These are phyloP conservation scores for Phellinidium pouzarii DNA, from an alignment of 1,284 basidiomycete species.

Conservation along the genomic window DNA sequence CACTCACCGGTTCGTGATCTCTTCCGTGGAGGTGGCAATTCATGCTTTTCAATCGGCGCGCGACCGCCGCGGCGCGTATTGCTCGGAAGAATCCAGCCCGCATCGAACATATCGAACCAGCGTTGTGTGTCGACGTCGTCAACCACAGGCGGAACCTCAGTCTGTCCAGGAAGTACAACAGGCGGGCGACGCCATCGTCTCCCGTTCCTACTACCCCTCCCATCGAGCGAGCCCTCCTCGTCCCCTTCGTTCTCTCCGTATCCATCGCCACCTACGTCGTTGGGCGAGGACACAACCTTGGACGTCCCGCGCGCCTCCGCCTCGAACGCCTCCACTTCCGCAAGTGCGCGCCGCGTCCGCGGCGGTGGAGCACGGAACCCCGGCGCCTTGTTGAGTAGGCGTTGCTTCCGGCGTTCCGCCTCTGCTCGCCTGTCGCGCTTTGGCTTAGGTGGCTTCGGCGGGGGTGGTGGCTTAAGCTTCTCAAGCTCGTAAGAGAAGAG, in stretches of 20 bases:
- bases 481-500: conserved; percentile 65
- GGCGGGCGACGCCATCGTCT: conserved; percentile 20
- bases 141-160: conserved; percentile 46
- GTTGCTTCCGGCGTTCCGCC: conserved; percentile 29
- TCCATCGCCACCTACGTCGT: conserved; percentile 5
- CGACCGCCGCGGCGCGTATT: conserved; percentile 58
- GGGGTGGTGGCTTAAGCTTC: conserved; percentile 47
- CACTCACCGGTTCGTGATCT: conserved; percentile 43
- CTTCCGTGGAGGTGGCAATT: conserved; percentile 42
- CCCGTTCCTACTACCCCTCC: conserved; percentile 6
- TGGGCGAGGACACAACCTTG: conserved; percentile 8
- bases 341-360: conserved; percentile 37
- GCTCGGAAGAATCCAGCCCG: conserved; percentile 83
- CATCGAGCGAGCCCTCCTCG: conserved; percentile 7
- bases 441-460: conserved; percentile 25
- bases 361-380: conserved; percentile 39
- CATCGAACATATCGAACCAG: conserved; percentile 80
- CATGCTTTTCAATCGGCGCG: conserved; percentile 35
- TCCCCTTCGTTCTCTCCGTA: conserved; percentile 20
- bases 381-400: conserved; percentile 26
- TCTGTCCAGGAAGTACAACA: conserved; percentile 28
- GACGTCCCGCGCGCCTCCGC: conserved; percentile 31
- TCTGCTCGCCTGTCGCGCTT: conserved; percentile 39
- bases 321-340: conserved; percentile 38
- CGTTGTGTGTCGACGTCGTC: conserved; percentile 64